Conservation (phyloP, 1,284 basidiomycete genomes). For the Phlebopus sp. region DNA sequence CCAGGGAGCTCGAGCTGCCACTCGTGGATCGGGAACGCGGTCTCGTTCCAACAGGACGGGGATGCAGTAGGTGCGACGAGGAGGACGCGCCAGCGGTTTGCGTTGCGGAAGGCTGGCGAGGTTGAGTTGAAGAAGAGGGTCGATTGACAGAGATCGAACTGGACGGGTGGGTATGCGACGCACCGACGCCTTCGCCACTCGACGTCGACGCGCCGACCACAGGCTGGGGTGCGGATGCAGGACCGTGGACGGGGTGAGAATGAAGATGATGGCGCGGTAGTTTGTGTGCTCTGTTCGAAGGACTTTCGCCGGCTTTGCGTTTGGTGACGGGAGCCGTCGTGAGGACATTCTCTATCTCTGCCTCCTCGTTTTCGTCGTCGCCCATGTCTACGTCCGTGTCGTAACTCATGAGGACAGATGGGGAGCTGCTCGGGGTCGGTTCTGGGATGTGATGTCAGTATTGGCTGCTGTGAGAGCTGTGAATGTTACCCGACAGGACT, state of each 20-base stretch:
- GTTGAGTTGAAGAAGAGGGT: too few species aligned
- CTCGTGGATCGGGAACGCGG: conserved; percentile 1
- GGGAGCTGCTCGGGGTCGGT: conserved; percentile 16
- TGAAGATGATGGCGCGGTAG: conserved; percentile 17
- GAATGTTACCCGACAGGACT: conserved; percentile 5
- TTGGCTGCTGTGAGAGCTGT: background rate
- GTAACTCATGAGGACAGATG: conserved; percentile 15
- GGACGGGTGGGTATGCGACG: conserved; percentile 12
- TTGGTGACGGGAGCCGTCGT: conserved; percentile 18
- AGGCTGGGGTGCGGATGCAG: background rate
- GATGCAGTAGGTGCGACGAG: background rate
- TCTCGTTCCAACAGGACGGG: background rate
- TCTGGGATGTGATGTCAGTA: conserved; percentile 13
- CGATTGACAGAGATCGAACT: background rate
- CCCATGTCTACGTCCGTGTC: conserved; percentile 18
- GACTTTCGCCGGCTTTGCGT: conserved; percentile 26
- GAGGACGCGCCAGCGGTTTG: background rate
- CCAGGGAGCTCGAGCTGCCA: conserved; percentile 12
- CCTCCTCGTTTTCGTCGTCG: conserved; percentile 23
- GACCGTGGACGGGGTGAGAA: background rate
- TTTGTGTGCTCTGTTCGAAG: conserved; percentile 14
- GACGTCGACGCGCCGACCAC: background rate
- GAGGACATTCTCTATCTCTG: conserved; percentile 8
- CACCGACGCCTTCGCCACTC: conserved; percentile 2
- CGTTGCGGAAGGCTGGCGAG: background rate